Evolutionary conservation across 2,329 filamentous ascomycete species (phyloP), one percentile per base, ranked within the genome.

Genomic region (Beauveria brongniartii): DNA sequence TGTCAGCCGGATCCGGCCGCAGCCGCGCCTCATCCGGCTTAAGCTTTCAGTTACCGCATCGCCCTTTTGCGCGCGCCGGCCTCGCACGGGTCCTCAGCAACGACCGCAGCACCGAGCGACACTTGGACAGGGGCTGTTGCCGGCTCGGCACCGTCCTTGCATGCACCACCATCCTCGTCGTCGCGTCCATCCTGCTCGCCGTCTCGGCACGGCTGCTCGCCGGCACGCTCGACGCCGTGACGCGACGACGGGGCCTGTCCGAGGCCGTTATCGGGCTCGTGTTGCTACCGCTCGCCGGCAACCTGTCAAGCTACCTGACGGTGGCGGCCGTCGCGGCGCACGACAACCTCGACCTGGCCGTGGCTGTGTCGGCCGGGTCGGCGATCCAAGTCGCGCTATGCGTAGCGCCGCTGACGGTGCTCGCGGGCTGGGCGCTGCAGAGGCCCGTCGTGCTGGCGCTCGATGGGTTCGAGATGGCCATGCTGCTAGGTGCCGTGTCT

Each of bases 401-500:
- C 63, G 80, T 87, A 2, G 82, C 82, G 0, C 84, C 84, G 0
- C 71, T 86, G 48, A 80, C 85, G 3, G 81, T 87, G 14, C 72
- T 86, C 2, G 78, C 85, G 10, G 83, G 82, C 16, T 87, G 84
- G 84, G 75, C 76, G 63, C 72, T 86, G 65, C 69, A 75, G 14
- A 78, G 78, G 44, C 78, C 83, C 22, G 80, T 86, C 71, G 78
- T 82, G n/a, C 78, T 91, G 54, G 87, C 88, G 65, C 91, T 91
- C 72, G 87, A 87, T 66, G 80, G 86, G 41, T 91, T 91, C 69
- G 88, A 91, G 74, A 90, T 88, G 0, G 84, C 90, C 22, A 84
- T 86, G 43, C 80, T 91, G 67, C 88, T 91, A 67, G 82, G 89
- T 5, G 84, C 81, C 3, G 86, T 88, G 3, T 77, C 91, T 62